Evolutionary conservation across 345 rosid species (phyloP).

Genomic region (Hibiscus trionum): DNA sequence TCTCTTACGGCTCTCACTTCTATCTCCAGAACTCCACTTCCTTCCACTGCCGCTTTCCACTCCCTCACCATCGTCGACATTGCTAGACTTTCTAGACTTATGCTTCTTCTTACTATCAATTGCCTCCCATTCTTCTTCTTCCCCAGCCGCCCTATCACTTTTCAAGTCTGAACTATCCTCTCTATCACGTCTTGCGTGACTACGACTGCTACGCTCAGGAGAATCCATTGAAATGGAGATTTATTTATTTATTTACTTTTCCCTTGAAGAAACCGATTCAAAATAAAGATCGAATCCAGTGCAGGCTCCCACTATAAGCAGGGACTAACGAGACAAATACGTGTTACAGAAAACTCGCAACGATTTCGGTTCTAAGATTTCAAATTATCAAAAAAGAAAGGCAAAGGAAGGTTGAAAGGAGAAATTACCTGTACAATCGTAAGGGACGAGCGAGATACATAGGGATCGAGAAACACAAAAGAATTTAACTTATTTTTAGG

Average conservation of each 20-base stretch:
- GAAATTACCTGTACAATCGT: neutral
- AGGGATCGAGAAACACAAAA: neutral
- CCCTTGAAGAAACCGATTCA: neutral
- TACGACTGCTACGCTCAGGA: slow-evolving; percentile 44
- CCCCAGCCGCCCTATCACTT: slow-evolving; percentile 18
- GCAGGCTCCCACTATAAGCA: neutral
- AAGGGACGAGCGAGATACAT: neutral
- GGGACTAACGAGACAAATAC: neutral
- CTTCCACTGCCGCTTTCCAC: slow-evolving; percentile 45
- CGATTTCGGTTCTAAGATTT: neutral
- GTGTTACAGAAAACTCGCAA: neutral
- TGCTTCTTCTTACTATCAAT: slow-evolving; percentile 40
- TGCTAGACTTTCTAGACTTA: slow-evolving; percentile 47
- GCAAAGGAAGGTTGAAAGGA: neutral
- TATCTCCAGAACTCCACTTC: slow-evolving; percentile 51
- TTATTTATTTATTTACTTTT: neutral
- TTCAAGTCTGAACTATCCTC: slow-evolving; percentile 39
- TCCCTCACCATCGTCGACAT: slow-evolving; percentile 50
- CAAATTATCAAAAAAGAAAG: neutral
- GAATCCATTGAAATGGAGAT: slow-evolving; percentile 39
- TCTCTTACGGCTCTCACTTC: slow-evolving; percentile 54
- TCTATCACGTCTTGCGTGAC: slow-evolving; percentile 32
- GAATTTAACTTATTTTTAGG: neutral
- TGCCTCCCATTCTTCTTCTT: slow-evolving; percentile 43
- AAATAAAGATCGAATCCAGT: neutral